Evolutionary conservation across 2,329 filamentous ascomycete species (phyloP).

Genomic region (Fusarium buharicum): DNA sequence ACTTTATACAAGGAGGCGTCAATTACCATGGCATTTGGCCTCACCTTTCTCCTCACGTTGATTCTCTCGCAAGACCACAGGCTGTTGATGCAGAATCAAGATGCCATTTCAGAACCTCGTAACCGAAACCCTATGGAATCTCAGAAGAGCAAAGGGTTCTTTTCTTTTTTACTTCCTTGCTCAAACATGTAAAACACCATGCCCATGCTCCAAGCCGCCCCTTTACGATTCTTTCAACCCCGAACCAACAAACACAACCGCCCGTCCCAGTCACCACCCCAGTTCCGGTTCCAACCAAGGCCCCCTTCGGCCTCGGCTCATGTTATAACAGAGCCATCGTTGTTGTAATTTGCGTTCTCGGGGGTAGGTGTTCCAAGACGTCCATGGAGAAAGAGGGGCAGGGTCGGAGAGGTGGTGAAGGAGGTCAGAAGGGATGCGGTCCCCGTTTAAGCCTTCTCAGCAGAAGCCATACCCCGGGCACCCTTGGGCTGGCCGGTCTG

Average conservation of each 20-base stretch:
- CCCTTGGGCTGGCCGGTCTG: slow-evolving; percentile 88
- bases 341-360: slow-evolving; percentile 18
- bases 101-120: slow-evolving; percentile 51
- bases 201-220: slow-evolving; percentile 50
- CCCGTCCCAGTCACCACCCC: slow-evolving; percentile 32
- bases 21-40: slow-evolving; percentile 5
- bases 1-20: slow-evolving; percentile 5
- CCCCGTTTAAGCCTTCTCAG: slow-evolving; percentile 51
- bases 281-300: slow-evolving; percentile 23
- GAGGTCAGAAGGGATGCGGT: slow-evolving; percentile 34
- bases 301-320: slow-evolving; percentile 25
- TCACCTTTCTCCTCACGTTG: background rate
- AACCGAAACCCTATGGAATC: slow-evolving; percentile 49
- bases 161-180: slow-evolving; percentile 45
- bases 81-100: slow-evolving; percentile 49
- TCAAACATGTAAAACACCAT: slow-evolving; percentile 52
- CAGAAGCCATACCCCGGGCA: slow-evolving; percentile 70
- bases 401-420: slow-evolving; percentile 27
- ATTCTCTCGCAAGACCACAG: slow-evolving; percentile 1
- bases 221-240: slow-evolving; percentile 33
- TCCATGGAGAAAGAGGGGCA: slow-evolving; percentile 27
- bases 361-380: slow-evolving; percentile 14
- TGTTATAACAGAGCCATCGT: slow-evolving; percentile 18
- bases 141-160: slow-evolving; percentile 45
- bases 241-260: slow-evolving; percentile 37